Evolutionary conservation across 441 rosid genomes (phyloP).

Genomic region (Kokia cookei): DNA sequence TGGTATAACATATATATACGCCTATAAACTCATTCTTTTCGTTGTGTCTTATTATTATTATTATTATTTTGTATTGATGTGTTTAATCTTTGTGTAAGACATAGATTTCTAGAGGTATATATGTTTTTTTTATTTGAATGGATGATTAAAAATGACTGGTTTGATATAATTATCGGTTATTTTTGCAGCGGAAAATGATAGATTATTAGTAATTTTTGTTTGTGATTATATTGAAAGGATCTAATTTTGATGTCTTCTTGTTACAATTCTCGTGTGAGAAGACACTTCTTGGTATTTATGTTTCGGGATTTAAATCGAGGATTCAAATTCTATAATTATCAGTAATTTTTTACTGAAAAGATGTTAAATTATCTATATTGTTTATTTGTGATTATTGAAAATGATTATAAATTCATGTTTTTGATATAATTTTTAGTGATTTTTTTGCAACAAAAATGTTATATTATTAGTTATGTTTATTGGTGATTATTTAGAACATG

Average conservation of each 20-base stretch:
- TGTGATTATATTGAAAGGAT: background rate
- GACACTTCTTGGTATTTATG: background rate
- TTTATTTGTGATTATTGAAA: background rate
- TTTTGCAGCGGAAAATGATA: background rate
- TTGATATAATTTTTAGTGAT: background rate
- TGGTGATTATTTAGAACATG: background rate
- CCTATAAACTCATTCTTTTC: background rate
- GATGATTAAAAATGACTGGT: background rate
- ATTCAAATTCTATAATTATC: background rate
- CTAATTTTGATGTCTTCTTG: background rate
- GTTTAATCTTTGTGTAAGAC: background rate
- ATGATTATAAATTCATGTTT: background rate
- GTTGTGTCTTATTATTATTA: background rate
- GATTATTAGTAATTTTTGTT: background rate
- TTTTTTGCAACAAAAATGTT: background rate
- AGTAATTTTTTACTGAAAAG: background rate
- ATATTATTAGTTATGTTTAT: background rate
- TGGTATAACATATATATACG: constrained; percentile 25
- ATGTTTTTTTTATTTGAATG: background rate
- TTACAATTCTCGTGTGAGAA: background rate
- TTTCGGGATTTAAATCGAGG: background rate
- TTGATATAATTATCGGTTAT: background rate
- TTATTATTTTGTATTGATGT: background rate
- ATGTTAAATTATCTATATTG: background rate
- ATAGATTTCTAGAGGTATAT: background rate